Evolutionary conservation across 2,329 filamentous ascomycete species (phyloP).

Genomic region (Chalaropsis thielavioides): DNA sequence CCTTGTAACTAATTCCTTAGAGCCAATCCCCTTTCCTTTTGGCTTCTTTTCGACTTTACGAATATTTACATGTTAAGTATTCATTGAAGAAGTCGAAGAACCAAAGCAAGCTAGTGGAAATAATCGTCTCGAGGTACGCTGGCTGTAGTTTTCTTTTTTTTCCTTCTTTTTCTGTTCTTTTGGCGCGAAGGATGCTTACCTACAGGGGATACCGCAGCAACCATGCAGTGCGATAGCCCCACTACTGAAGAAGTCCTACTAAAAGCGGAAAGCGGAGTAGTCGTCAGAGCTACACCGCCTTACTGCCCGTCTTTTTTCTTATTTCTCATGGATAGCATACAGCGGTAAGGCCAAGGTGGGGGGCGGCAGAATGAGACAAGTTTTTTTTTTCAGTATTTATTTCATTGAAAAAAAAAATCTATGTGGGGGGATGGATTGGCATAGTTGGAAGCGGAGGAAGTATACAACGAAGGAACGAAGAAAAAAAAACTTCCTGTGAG

Average conservation of each 20-base stretch:
- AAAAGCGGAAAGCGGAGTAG: slow-evolving; percentile 11
- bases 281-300: slow-evolving; percentile 2
- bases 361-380: slow-evolving; percentile 4
- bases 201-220: slow-evolving; percentile 1
- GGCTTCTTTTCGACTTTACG: too few relatives aligned
- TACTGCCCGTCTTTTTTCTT: not conserved
- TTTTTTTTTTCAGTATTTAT: slow-evolving; percentile 2
- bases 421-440: slow-evolving; percentile 10
- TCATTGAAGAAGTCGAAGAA: too few relatives aligned
- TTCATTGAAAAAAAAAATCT: slow-evolving; percentile 3
- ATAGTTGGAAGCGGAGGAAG: not conserved
- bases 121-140: not conserved
- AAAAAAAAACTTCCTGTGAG: slow-evolving; percentile 3
- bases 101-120: not conserved
- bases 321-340: not conserved
- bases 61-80: too few relatives aligned
- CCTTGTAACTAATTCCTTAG: too few relatives aligned
- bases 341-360: not conserved
- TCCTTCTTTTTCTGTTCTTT: too few relatives aligned
- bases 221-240: not conserved
- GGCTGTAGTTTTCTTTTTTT: not conserved
- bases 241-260: not conserved
- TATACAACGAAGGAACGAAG: slow-evolving; percentile 8
- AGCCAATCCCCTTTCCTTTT: too few relatives aligned
- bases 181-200: not conserved